Evolutionary conservation across 441 rosid genomes (phyloP).

Genomic region (Gossypium gossypioides): DNA sequence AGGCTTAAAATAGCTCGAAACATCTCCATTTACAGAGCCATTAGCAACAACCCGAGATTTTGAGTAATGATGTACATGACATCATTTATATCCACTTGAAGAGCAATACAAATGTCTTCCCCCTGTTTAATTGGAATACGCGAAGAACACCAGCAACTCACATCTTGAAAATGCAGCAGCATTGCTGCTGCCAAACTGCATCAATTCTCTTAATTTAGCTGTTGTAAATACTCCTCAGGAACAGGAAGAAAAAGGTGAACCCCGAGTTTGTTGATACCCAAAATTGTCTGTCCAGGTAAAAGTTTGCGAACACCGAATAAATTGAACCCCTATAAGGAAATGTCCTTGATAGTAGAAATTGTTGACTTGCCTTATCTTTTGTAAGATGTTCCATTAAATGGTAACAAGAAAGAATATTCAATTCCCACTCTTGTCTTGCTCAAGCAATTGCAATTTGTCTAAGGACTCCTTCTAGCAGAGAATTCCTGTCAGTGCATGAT

Average conservation of each 20-base stretch:
- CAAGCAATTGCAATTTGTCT: slow-evolving; percentile 92
- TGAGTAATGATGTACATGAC: slow-evolving; percentile 91
- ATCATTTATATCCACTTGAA: slow-evolving; percentile 95
- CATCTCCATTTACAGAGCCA: slow-evolving; percentile 61
- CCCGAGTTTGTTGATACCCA: slow-evolving; percentile 97
- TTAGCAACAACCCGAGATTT: slow-evolving; percentile 68
- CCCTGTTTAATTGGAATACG: slow-evolving; percentile 88
- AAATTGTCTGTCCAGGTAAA: slow-evolving; percentile 77
- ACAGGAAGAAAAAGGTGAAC: slow-evolving; percentile 96
- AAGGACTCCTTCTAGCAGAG: slow-evolving; percentile 74
- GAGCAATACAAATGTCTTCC: slow-evolving; percentile 96
- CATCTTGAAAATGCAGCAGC: slow-evolving; percentile 97
- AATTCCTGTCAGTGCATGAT: slow-evolving; percentile 82
- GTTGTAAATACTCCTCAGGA: slow-evolving; percentile 92
- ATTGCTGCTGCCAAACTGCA: slow-evolving; percentile 98
- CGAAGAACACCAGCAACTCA: slow-evolving; percentile 98
- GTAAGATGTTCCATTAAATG: slow-evolving; percentile 76
- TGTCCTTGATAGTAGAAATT: slow-evolving; percentile 69
- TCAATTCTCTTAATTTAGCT: slow-evolving; percentile 88
- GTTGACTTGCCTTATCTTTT: slow-evolving; percentile 92
- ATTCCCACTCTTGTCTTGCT: slow-evolving; percentile 91
- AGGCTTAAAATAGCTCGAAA: slow-evolving; percentile 45
- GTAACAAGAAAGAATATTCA: slow-evolving; percentile 85
- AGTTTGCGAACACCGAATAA: slow-evolving; percentile 83
- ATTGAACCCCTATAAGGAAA: slow-evolving; percentile 91